Conservation (phyloP, 1,139 yeast species). For the Saccharomyces hybrid region DNA sequence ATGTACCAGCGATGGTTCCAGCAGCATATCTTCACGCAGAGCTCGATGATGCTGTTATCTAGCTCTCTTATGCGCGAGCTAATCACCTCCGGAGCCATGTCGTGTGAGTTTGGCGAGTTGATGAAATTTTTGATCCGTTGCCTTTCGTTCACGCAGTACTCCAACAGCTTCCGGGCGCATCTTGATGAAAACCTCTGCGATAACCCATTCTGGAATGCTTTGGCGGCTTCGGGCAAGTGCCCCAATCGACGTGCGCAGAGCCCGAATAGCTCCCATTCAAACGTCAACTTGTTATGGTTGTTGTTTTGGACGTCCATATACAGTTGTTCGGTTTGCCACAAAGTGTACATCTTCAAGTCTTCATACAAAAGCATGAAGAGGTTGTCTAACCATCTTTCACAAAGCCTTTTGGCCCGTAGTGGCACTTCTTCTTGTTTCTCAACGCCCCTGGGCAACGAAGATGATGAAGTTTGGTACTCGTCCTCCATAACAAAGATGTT, state of each 20-base stretch:
- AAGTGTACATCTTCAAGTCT: slow-evolving; percentile 80
- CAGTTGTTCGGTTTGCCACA: slow-evolving; percentile 90
- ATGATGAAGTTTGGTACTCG: slow-evolving; percentile 44
- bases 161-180: slow-evolving; percentile 67
- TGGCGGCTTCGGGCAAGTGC: slow-evolving; percentile 75
- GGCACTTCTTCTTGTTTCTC: slow-evolving; percentile 34
- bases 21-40: slow-evolving; percentile 67
- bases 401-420: slow-evolving; percentile 55
- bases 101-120: slow-evolving; percentile 13
- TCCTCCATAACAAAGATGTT: slow-evolving; percentile 95
- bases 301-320: slow-evolving; percentile 78
- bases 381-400: slow-evolving; percentile 96
- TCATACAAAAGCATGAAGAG: slow-evolving; percentile 86
- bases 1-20: slow-evolving; percentile 98
- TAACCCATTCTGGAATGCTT: slow-evolving; percentile 70
- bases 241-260: slow-evolving; percentile 76
- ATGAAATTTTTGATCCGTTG: slow-evolving; percentile 22
- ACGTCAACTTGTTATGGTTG: slow-evolving; percentile 66
- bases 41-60: slow-evolving; percentile 58
- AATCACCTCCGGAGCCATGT: slow-evolving; percentile 30
- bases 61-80: slow-evolving; percentile 42
- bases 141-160: slow-evolving; percentile 44
- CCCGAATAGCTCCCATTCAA: slow-evolving; percentile 94
- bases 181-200: slow-evolving; percentile 72
- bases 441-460: slow-evolving; percentile 40